Evolutionary conservation across 495 filamentous ascomycete species (phyloP).

Genomic region (Trichoderma erinaceum): DNA sequence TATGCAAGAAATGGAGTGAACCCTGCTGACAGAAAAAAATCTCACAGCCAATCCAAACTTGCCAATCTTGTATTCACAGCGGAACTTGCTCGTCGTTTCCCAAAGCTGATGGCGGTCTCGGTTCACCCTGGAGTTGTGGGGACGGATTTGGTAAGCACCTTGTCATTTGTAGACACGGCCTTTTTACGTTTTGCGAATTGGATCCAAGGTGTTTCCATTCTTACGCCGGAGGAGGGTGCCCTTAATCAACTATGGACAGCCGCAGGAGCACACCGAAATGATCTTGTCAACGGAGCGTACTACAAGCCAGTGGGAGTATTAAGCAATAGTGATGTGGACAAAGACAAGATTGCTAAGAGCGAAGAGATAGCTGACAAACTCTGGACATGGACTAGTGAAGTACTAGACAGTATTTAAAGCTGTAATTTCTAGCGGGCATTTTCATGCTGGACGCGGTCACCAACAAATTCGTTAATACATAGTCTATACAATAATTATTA

Average conservation of each 20-base stretch:
- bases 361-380: background rate
- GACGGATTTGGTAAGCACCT: background rate
- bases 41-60: background rate
- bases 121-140: background rate
- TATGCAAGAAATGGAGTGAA: background rate
- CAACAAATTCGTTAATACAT: too few relatives aligned
- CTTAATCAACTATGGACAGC: conserved; percentile 57
- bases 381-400: background rate
- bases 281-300: conserved; percentile 41
- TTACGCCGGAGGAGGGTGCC: conserved; percentile 38
- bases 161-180: background rate
- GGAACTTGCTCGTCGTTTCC: background rate
- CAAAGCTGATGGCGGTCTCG: background rate
- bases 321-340: conserved; percentile 20
- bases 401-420: background rate
- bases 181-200: background rate
- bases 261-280: conserved; percentile 30
- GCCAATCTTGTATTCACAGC: background rate
- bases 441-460: too few relatives aligned
- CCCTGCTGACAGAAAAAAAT: background rate
- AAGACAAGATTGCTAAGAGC: background rate
- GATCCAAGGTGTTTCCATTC: background rate
- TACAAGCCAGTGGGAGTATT: conserved; percentile 50
- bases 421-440: conserved; percentile 34
- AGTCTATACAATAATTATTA: too few relatives aligned